Percentiles rank a stretch among this genome's conserved stretches.
Evolutionary conservation across 306 rosid species (phyloP).

Genomic region (Mimosa pudica): DNA sequence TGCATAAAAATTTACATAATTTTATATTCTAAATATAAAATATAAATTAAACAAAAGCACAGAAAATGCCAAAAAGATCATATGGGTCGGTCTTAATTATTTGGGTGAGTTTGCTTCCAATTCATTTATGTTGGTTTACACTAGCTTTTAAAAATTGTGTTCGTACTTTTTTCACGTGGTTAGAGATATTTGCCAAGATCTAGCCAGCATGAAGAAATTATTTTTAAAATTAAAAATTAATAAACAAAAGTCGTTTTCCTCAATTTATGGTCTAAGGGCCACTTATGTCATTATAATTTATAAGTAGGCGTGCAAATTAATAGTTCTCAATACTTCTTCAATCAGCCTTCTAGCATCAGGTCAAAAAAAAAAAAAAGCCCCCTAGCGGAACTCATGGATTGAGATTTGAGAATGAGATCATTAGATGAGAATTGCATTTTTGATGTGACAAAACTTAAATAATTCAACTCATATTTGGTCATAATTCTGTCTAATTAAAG

Average conservation of each 20-base stretch:
- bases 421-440: too few species aligned
- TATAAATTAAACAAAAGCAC: background rate
- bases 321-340: background rate
- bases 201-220: background rate
- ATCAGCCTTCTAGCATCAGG: background rate
- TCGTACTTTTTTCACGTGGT: constrained; percentile 53
- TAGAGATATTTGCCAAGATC: constrained; percentile 27
- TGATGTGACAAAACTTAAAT: background rate
- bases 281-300: background rate
- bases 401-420: too few species aligned
- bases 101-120: background rate
- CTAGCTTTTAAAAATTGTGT: background rate
- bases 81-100: constrained; percentile 12
- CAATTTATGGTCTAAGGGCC: background rate
- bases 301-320: background rate
- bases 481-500: background rate
- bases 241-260: background rate
- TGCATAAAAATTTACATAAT: background rate
- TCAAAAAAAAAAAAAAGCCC: too few species aligned
- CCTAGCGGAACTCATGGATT: too few species aligned
- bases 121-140: constrained; percentile 31
- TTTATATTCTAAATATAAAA: too few species aligned
- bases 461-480: background rate
- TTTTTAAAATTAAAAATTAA: background rate
- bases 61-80: constrained; percentile 1